Conservation (phyloP, 2,329 filamentous ascomycete genomes). For the Nannizziopsis barbatae region DNA sequence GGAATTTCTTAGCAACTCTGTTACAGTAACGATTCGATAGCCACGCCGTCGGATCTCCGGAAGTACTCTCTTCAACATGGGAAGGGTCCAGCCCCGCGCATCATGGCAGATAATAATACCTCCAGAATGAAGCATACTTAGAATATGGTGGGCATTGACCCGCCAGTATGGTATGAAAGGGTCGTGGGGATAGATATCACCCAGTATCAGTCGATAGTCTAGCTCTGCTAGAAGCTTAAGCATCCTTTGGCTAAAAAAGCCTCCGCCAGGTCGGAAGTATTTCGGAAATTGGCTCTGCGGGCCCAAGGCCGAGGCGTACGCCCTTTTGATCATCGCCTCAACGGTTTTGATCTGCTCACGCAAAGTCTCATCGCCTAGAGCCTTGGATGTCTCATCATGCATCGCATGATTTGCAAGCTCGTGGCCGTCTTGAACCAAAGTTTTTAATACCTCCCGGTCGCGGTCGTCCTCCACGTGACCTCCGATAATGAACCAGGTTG, state of each 20-base stretch:
- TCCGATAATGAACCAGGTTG: slow-evolving; percentile 85
- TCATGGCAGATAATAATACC: slow-evolving; percentile 81
- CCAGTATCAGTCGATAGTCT: slow-evolving; percentile 64
- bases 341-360: slow-evolving; percentile 54
- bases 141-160: slow-evolving; percentile 64
- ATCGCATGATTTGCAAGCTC: slow-evolving; percentile 83
- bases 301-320: slow-evolving; percentile 38
- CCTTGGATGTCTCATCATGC: slow-evolving; percentile 66
- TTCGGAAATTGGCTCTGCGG: slow-evolving; percentile 35
- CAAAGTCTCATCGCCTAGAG: slow-evolving; percentile 50
- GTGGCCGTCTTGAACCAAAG: slow-evolving; percentile 44
- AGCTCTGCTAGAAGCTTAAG: slow-evolving; percentile 47
- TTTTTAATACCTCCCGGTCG: slow-evolving; percentile 40
- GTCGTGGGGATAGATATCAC: slow-evolving; percentile 81
- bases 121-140: slow-evolving; percentile 67
- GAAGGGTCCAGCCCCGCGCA: slow-evolving; percentile 65
- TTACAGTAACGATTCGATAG: slow-evolving; percentile 61
- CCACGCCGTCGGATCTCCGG: slow-evolving; percentile 59
- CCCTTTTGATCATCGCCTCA: slow-evolving; percentile 47
- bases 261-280: slow-evolving; percentile 75
- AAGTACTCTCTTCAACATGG: slow-evolving; percentile 64
- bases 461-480: slow-evolving; percentile 47
- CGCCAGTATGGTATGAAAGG: slow-evolving; percentile 62
- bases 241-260: slow-evolving; percentile 68
- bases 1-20: slow-evolving; percentile 45